Conservation (phyloP, 164 flowering plant species). For the Tinospora cordifolia region DNA sequence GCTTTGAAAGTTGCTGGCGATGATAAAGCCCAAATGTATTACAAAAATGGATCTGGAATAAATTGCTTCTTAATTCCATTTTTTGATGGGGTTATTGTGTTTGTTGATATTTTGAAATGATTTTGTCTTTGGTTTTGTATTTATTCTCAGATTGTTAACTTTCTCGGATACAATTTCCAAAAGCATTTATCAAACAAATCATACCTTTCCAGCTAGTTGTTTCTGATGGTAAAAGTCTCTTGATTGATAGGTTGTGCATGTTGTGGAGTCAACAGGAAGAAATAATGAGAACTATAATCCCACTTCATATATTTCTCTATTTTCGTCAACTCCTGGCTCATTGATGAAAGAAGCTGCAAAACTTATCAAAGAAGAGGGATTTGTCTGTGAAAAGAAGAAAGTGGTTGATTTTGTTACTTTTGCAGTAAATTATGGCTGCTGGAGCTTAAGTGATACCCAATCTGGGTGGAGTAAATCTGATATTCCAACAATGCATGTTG, state of each 20-base stretch:
- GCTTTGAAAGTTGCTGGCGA: not conserved
- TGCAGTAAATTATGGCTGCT: slow-evolving; percentile 76
- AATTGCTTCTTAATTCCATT: not conserved
- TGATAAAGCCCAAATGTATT: not conserved
- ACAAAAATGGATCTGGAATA: not conserved
- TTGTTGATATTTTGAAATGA: not conserved
- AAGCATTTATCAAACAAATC: not conserved
- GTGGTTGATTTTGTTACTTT: slow-evolving; percentile 69
- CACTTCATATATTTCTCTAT: slow-evolving; percentile 67
- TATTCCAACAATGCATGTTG: slow-evolving; percentile 52
- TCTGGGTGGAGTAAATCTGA: slow-evolving; percentile 73
- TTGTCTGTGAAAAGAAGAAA: slow-evolving; percentile 64
- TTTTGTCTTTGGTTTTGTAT: not conserved
- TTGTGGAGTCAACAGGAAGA: slow-evolving; percentile 58
- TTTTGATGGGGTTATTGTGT: not conserved
- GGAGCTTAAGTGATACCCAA: slow-evolving; percentile 36
- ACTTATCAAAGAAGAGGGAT: slow-evolving; percentile 52
- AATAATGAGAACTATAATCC: slow-evolving; percentile 35
- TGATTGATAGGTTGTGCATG: slow-evolving; percentile 74
- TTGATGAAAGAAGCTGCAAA: slow-evolving; percentile 53
- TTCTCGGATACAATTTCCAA: not conserved
- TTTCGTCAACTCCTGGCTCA: slow-evolving; percentile 77
- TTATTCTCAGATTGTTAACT: not conserved
- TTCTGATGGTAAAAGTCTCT: not conserved
- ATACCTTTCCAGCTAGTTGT: not conserved